These are phyloP conservation scores for Moringa oleifera DNA, from an alignment of 345 rosid species.

Conservation along the genomic window DNA sequence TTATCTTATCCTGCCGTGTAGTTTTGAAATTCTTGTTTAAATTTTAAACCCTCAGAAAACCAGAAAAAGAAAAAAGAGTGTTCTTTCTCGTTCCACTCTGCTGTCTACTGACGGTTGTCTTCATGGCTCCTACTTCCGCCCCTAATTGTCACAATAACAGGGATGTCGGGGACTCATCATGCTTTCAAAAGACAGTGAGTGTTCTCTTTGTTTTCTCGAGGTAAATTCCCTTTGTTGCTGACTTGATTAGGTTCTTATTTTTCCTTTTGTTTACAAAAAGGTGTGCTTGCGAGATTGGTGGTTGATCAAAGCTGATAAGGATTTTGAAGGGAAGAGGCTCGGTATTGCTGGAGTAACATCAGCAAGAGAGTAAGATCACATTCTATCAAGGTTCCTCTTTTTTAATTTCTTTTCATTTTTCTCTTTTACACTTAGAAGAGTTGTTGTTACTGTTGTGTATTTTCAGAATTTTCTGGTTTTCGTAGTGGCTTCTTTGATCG, in stretches of 20 bases:
- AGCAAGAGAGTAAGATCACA: slow-evolving; percentile 34
- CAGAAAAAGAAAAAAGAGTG: too few relatives aligned
- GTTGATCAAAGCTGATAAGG: slow-evolving; percentile 46
- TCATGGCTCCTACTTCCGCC: too few relatives aligned
- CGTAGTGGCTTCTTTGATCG: neutral
- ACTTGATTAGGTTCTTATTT: neutral
- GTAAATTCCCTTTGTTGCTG: neutral
- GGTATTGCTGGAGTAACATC: slow-evolving; percentile 64
- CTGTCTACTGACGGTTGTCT: too few relatives aligned
- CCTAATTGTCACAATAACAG: neutral
- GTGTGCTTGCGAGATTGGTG: slow-evolving; percentile 73
- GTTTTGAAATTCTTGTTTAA: too few relatives aligned
- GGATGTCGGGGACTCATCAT: neutral
- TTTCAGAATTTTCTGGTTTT: neutral
- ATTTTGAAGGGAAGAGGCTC: slow-evolving; percentile 46
- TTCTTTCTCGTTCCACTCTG: too few relatives aligned
- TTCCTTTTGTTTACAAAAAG: slow-evolving; percentile 20
- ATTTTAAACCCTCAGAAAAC: too few relatives aligned
- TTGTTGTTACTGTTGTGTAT: neutral
- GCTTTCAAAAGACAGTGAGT: slow-evolving; percentile 20
- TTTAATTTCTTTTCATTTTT: neutral
- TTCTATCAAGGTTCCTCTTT: neutral
- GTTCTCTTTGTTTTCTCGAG: neutral
- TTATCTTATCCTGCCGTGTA: too few relatives aligned
- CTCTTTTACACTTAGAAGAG: neutral